A percentile compares a stretch with the other conserved stretches of the same genome.
Conservation (phyloP, 768 basidiomycete genomes). For the Peribolospora baueri region DNA sequence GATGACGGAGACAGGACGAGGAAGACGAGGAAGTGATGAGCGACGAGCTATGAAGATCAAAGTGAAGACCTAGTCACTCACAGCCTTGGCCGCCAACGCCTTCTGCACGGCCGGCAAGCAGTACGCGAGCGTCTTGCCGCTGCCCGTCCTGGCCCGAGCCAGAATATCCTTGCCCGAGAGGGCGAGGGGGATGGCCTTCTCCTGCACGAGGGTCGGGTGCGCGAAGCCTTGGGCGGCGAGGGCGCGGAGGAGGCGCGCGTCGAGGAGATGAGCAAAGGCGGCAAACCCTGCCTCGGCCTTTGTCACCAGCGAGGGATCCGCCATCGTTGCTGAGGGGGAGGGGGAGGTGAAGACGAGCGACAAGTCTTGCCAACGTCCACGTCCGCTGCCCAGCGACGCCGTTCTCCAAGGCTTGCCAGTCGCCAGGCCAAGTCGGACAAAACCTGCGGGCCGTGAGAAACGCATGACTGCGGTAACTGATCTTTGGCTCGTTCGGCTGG, state of each 20-base stretch:
- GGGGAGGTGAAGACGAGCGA: not conserved
- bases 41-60: not conserved
- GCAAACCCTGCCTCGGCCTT: slow-evolving; percentile 16
- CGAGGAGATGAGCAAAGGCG: slow-evolving; percentile 50
- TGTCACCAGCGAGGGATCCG: not conserved
- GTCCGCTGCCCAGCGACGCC: no score
- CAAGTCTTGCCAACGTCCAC: not conserved
- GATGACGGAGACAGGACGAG: no score
- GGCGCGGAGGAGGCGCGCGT: slow-evolving; percentile 59
- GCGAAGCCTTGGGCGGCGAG: slow-evolving; percentile 77
- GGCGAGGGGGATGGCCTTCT: slow-evolving; percentile 73
- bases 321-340: not conserved
- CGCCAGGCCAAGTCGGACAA: no score
- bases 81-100: not conserved
- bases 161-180: slow-evolving; percentile 72
- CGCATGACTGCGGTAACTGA: no score
- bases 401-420: no score
- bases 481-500: no score
- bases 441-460: no score
- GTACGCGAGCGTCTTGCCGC: slow-evolving; percentile 92
- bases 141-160: slow-evolving; percentile 80
- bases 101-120: slow-evolving; percentile 62
- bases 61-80: not conserved
- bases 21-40: no score
- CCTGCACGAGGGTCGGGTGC: slow-evolving; percentile 73